A percentile compares a stretch with the other conserved stretches of the same genome.
Conservation (phyloP, 495 filamentous ascomycete genomes). For the Penicillium odoratum region DNA sequence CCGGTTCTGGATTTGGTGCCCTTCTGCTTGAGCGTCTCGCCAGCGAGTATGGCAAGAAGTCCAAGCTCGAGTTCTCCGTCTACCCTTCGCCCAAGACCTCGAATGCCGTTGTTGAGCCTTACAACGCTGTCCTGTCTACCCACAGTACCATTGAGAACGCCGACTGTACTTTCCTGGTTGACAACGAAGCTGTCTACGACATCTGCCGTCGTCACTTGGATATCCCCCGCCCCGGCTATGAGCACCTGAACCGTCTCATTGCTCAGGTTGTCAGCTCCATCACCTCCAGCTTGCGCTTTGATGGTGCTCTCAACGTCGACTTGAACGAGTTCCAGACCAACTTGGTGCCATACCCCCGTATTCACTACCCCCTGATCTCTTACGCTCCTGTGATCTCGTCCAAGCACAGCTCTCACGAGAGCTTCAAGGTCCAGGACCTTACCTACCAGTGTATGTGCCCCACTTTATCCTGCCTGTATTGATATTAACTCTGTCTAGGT, state of each 20-base stretch:
- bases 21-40: conserved; percentile 84
- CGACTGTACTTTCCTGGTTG: conserved; percentile 89
- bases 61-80: conserved; percentile 89
- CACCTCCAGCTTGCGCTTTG: conserved; percentile 86
- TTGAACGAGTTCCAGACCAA: conserved; percentile 96
- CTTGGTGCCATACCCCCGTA: conserved; percentile 86
- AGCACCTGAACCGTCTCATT: conserved; percentile 88
- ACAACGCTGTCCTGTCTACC: conserved; percentile 88
- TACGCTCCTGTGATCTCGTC: conserved; percentile 85
- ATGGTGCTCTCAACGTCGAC: conserved; percentile 89
- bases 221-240: conserved; percentile 80
- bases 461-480: background rate
- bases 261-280: conserved; percentile 92
- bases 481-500: conserved; percentile 42
- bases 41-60: conserved; percentile 91
- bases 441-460: conserved; percentile 73
- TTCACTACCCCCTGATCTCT: conserved; percentile 88
- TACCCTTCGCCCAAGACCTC: conserved; percentile 86
- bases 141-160: conserved; percentile 94
- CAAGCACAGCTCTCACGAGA: conserved; percentile 83
- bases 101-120: conserved; percentile 88
- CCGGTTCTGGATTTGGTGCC: conserved; percentile 87
- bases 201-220: conserved; percentile 89
- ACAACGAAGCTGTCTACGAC: conserved; percentile 92
- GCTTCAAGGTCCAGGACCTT: conserved; percentile 84